phyloP scores from a whole-genome alignment of 805 yeast species.

The Jamesozyma piceae region DNA sequence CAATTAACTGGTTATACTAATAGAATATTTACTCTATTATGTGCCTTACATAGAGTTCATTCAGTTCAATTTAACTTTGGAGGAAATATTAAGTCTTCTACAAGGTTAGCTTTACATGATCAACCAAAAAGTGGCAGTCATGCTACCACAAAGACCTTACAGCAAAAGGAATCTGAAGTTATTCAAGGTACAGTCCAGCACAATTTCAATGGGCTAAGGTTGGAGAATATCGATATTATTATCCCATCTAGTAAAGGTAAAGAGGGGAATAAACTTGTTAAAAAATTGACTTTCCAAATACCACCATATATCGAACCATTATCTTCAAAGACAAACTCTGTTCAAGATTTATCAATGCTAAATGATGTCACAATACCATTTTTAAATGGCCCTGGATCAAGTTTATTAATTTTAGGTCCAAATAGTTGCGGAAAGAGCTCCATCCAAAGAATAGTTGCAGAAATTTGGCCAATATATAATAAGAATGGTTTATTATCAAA shows the following conservation, averaged over 20 bases:
- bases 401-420: slow-evolving; percentile 71
- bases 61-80: slow-evolving; percentile 39
- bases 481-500: slow-evolving; percentile 65
- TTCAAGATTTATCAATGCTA: slow-evolving; percentile 31
- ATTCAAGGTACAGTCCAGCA: slow-evolving; percentile 74
- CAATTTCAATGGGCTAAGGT: slow-evolving; percentile 67
- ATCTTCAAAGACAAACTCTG: slow-evolving; percentile 22
- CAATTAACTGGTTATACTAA: slow-evolving; percentile 86
- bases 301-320: slow-evolving; percentile 25
- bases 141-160: background rate
- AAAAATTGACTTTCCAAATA: slow-evolving; percentile 50
- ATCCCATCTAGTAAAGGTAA: slow-evolving; percentile 61
- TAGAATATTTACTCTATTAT: slow-evolving; percentile 64
- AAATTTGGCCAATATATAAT: slow-evolving; percentile 81
- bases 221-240: slow-evolving; percentile 74
- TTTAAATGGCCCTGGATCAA: slow-evolving; percentile 41
- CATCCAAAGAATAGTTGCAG: slow-evolving; percentile 73
- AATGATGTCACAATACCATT: slow-evolving; percentile 20
- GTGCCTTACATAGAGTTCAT: slow-evolving; percentile 77
- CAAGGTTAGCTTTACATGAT: background rate
- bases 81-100: slow-evolving; percentile 6
- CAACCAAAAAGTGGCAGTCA: background rate
- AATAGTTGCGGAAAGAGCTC: slow-evolving; percentile 90
- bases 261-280: slow-evolving; percentile 52
- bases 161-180: slow-evolving; percentile 31